Percentiles rank a stretch among this genome's conserved stretches.
Conservation (phyloP, 352 stramenopile species). For the Aphanomyces invadans region DNA sequence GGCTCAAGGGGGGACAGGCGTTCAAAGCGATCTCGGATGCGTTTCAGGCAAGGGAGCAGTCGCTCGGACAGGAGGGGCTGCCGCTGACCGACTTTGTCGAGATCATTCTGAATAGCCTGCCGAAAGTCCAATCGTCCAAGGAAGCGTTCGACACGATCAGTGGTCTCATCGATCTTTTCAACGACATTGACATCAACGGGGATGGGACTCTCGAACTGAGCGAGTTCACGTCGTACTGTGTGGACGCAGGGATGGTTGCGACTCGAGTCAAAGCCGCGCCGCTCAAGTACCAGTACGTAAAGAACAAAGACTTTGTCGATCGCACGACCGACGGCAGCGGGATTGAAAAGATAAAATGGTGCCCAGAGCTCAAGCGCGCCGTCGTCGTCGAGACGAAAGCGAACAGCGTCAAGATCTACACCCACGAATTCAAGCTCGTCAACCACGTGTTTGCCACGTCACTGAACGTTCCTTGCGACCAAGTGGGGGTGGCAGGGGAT, state of each 20-base stretch:
- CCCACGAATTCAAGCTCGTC: slow-evolving; percentile 9
- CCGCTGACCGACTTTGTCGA: slow-evolving; percentile 71
- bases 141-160: slow-evolving; percentile 49
- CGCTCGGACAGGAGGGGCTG: slow-evolving; percentile 42
- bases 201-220: slow-evolving; percentile 80
- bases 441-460: slow-evolving; percentile 8
- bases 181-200: slow-evolving; percentile 85
- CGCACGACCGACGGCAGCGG: slow-evolving; percentile 49
- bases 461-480: background rate
- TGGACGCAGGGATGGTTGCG: slow-evolving; percentile 76
- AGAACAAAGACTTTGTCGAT: slow-evolving; percentile 43
- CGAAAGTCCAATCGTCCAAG: slow-evolving; percentile 32
- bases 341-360: slow-evolving; percentile 71
- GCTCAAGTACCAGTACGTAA: slow-evolving; percentile 70
- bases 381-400: slow-evolving; percentile 58
- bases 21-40: slow-evolving; percentile 74
- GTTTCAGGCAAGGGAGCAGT: slow-evolving; percentile 56
- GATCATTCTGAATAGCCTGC: slow-evolving; percentile 58
- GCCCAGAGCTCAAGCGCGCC: slow-evolving; percentile 46
- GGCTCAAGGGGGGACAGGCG: slow-evolving; percentile 48
- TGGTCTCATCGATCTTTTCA: slow-evolving; percentile 68
- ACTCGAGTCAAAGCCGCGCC: slow-evolving; percentile 36
- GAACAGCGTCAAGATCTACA: slow-evolving; percentile 64
- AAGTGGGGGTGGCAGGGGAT: no score
- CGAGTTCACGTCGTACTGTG: slow-evolving; percentile 82